phyloP scores from a whole-genome alignment of 2,329 filamentous ascomycete genomes.

The Clonostachys rosea region DNA sequence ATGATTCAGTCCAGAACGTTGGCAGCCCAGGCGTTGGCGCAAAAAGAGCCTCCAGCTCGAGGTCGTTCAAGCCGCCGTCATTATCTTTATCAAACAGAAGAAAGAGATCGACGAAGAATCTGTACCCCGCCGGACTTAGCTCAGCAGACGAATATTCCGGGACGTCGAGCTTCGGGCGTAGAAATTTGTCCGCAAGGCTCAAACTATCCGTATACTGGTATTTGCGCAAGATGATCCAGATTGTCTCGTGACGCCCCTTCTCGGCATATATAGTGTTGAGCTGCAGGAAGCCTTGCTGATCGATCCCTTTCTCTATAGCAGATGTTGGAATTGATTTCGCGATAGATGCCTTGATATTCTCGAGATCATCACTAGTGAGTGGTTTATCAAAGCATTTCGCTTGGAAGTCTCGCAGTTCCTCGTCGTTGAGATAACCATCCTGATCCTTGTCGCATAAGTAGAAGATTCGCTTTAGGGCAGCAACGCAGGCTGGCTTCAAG shows the following conservation, averaged over 20 bases:
- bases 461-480: constrained; percentile 85
- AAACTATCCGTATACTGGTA: constrained; percentile 96
- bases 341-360: constrained; percentile 88
- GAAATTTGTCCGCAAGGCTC: constrained; percentile 83
- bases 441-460: constrained; percentile 96
- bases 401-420: constrained; percentile 89
- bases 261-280: constrained; percentile 96
- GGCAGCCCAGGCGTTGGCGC: constrained; percentile 89
- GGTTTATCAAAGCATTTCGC: constrained; percentile 87
- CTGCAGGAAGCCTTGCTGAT: constrained; percentile 77
- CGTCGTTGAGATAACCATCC: constrained; percentile 85
- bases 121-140: constrained; percentile 87
- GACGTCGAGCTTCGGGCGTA: constrained; percentile 92
- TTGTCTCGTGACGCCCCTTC: constrained; percentile 95
- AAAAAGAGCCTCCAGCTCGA: constrained; percentile 82
- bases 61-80: constrained; percentile 85
- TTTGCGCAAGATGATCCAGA: constrained; percentile 93
- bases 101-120: constrained; percentile 97
- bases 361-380: constrained; percentile 73
- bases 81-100: constrained; percentile 96
- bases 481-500: constrained; percentile 84
- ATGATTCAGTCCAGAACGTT: constrained; percentile 79
- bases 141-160: constrained; percentile 90
- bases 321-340: constrained; percentile 61
- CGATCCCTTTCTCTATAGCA: constrained; percentile 67